Evolutionary conservation across 1,284 basidiomycete genomes (phyloP).

Genomic region (Apiotrichum siamense): DNA sequence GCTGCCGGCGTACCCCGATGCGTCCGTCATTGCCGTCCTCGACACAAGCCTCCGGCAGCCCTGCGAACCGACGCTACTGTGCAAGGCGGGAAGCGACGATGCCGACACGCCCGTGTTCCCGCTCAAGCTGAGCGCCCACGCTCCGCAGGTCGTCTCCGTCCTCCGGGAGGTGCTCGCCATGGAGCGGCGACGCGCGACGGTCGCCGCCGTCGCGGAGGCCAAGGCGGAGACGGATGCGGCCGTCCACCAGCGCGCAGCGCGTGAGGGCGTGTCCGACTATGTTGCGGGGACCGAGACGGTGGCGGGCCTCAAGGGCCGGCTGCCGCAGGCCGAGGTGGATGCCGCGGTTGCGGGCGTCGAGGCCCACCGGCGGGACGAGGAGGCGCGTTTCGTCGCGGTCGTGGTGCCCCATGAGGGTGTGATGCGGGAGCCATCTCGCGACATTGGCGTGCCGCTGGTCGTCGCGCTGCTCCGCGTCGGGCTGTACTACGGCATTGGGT

Average conservation of each 20-base stretch:
- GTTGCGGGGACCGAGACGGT: neutral
- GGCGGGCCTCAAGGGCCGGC: neutral
- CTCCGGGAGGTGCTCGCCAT: neutral
- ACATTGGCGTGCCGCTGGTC: conserved; percentile 8
- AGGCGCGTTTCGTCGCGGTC: conserved; percentile 2
- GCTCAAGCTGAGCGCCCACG: neutral
- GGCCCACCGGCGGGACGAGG: neutral
- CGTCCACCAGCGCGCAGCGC: neutral
- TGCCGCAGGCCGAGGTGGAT: neutral
- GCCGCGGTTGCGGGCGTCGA: neutral
- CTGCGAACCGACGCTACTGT: neutral
- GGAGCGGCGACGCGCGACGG: neutral
- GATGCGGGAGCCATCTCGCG: neutral
- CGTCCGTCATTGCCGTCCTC: neutral
- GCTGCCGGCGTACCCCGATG: neutral
- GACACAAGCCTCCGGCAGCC: neutral
- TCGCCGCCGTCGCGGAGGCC: neutral
- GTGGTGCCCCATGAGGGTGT: neutral
- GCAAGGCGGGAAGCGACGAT: neutral
- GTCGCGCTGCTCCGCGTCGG: conserved; percentile 16
- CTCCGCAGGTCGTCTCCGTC: neutral
- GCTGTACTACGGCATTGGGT: conserved; percentile 18
- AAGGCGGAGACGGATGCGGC: neutral
- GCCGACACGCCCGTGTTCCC: neutral
- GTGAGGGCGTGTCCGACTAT: neutral